These are phyloP conservation scores for Vanrija sp. DNA, from an alignment of 1,284 basidiomycete genomes.

Conservation along the genomic window DNA sequence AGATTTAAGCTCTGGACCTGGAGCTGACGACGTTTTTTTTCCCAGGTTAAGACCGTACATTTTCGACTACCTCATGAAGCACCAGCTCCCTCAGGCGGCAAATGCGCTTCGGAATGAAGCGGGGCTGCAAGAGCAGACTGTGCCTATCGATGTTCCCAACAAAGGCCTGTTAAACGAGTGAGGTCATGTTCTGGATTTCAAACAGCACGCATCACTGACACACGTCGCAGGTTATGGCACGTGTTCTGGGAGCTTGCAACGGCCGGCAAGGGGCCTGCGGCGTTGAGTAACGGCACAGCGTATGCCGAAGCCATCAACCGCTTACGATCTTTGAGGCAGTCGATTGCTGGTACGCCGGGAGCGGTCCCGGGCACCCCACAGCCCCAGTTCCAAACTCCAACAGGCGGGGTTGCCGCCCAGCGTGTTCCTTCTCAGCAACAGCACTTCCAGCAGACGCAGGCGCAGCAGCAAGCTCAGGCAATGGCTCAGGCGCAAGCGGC, in stretches of 20 bases:
- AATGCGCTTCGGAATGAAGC: slow-evolving; percentile 41
- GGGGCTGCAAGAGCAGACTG: slow-evolving; percentile 36
- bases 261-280: slow-evolving; percentile 42
- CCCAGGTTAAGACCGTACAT: slow-evolving; percentile 44
- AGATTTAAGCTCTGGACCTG: background rate
- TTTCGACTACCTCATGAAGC: slow-evolving; percentile 45
- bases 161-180: slow-evolving; percentile 49
- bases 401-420: slow-evolving; percentile 5
- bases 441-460: slow-evolving; percentile 16
- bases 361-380: slow-evolving; percentile 4
- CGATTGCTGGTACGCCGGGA: slow-evolving; percentile 9
- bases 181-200: slow-evolving; percentile 18
- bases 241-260: slow-evolving; percentile 50
- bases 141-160: slow-evolving; percentile 44
- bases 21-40: slow-evolving; percentile 8
- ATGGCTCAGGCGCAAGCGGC: slow-evolving; percentile 13
- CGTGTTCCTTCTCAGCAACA: slow-evolving; percentile 23
- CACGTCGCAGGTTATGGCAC: slow-evolving; percentile 43
- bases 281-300: slow-evolving; percentile 36
- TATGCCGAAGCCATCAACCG: slow-evolving; percentile 46
- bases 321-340: slow-evolving; percentile 19
- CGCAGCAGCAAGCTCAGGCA: slow-evolving; percentile 8
- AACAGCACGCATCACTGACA: background rate
- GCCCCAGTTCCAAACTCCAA: slow-evolving; percentile 12
- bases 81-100: slow-evolving; percentile 36